These are phyloP conservation scores for Triticum timopheevii DNA, from an alignment of 176 grass and related monocot species.

Conservation along the genomic window DNA sequence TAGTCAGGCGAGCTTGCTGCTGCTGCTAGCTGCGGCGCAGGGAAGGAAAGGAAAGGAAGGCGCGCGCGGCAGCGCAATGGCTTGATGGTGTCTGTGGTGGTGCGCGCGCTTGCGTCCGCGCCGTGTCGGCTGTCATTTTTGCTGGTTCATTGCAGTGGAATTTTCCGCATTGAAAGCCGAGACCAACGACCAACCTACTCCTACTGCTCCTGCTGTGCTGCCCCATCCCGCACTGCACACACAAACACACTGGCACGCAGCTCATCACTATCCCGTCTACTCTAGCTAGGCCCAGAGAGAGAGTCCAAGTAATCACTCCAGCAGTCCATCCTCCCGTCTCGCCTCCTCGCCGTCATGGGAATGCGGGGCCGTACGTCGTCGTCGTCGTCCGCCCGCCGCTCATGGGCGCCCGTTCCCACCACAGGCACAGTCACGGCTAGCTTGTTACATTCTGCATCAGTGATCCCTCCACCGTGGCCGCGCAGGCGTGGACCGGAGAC, in stretches of 20 bases:
- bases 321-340: background rate
- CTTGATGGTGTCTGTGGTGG: background rate
- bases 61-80: background rate
- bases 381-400: constrained; percentile 19
- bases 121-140: background rate
- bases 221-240: constrained; percentile 31
- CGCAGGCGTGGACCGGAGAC: constrained; percentile 34
- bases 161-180: constrained; percentile 48
- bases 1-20: background rate
- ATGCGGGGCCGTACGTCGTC: background rate
- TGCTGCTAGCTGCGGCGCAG: background rate
- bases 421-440: background rate
- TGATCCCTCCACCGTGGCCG: constrained; percentile 4
- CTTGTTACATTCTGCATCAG: background rate
- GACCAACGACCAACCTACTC: constrained; percentile 39
- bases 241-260: background rate
- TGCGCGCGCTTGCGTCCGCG: background rate
- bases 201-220: background rate
- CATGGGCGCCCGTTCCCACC: constrained; percentile 36
- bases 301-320: background rate
- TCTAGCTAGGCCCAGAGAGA: background rate
- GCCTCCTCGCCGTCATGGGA: background rate
- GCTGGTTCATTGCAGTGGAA: constrained; percentile 5
- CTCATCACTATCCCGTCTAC: background rate
- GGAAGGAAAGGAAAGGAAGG: constrained; percentile 1